These are phyloP conservation scores for Oryza punctata DNA, from an alignment of 176 grass and related monocot species.

Conservation along the genomic window DNA sequence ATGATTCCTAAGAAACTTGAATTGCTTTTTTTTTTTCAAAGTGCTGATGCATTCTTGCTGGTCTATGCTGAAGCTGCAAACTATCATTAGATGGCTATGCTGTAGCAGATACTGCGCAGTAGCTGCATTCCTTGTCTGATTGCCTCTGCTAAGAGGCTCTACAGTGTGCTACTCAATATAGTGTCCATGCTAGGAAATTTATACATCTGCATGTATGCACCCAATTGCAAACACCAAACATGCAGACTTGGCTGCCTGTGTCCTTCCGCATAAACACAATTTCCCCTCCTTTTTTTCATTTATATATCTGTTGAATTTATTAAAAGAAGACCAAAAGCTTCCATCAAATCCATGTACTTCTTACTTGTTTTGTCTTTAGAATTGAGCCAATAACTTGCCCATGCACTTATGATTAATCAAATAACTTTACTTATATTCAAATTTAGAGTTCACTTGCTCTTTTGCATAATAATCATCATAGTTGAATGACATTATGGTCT, in stretches of 20 bases:
- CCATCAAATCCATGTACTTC: not conserved
- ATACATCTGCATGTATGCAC: not conserved
- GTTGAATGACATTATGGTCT: not conserved
- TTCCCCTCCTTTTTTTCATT: not conserved
- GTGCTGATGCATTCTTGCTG: constrained; percentile 1
- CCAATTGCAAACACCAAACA: not conserved
- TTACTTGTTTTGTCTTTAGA: not conserved
- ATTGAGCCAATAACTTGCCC: no score
- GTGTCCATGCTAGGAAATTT: constrained; percentile 9
- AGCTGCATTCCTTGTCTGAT: not conserved
- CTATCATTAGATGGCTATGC: not conserved
- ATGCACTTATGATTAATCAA: no score
- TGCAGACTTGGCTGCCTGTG: not conserved
- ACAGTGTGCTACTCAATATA: not conserved
- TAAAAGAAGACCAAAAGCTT: not conserved
- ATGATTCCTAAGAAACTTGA: not conserved
- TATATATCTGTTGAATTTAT: not conserved
- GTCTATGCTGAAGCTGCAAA: not conserved
- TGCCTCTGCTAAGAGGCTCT: not conserved
- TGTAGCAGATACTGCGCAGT: not conserved
- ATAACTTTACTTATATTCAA: not conserved
- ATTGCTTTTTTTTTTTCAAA: not conserved
- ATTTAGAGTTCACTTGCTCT: not conserved
- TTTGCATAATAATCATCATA: not conserved
- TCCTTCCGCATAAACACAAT: not conserved